A percentile compares a stretch with the other conserved stretches of the same genome.
Evolutionary conservation across 768 basidiomycete genomes (phyloP).

Genomic region (Kwoniella dendrophila): DNA sequence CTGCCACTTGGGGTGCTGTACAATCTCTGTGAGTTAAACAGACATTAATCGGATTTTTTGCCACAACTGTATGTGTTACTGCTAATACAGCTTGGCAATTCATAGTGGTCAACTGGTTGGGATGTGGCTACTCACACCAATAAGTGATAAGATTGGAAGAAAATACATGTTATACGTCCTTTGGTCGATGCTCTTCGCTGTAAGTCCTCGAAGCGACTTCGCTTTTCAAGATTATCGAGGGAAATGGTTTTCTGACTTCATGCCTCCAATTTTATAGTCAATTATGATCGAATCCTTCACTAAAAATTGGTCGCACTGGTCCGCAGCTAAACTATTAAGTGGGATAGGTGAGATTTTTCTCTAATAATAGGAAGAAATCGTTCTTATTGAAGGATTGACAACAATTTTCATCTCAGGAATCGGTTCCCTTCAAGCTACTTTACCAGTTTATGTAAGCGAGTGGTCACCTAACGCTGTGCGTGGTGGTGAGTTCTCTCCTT

Average conservation of each 20-base stretch:
- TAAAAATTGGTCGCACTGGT: conserved; percentile 21
- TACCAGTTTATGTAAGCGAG: conserved; percentile 29
- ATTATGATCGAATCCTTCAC: conserved; percentile 24
- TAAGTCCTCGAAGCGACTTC: conserved; percentile 2
- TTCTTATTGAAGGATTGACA: no score
- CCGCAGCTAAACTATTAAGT: conserved; percentile 24
- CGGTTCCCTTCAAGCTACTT: conserved; percentile 23
- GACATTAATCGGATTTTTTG: not conserved
- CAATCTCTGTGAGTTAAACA: conserved; percentile 22
- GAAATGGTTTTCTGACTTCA: not conserved
- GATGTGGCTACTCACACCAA: conserved; percentile 22
- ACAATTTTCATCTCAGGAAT: conserved; percentile 12
- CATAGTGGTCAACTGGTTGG: conserved; percentile 23
- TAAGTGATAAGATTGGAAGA: conserved; percentile 24
- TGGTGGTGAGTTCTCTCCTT: conserved; percentile 12
- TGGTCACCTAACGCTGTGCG: conserved; percentile 31
- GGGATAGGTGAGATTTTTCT: conserved; percentile 26
- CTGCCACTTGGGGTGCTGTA: conserved; percentile 23
- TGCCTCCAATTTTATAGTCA: conserved; percentile 10
- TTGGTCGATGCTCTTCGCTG: conserved; percentile 25
- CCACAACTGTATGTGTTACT: no score
- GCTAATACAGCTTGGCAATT: not conserved
- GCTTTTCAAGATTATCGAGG: not conserved
- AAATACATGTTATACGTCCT: conserved; percentile 26
- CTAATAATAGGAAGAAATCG: no score